These are phyloP conservation scores for Panicum hallii DNA, from an alignment of 202 grass and related monocot genomes.

Conservation along the genomic window DNA sequence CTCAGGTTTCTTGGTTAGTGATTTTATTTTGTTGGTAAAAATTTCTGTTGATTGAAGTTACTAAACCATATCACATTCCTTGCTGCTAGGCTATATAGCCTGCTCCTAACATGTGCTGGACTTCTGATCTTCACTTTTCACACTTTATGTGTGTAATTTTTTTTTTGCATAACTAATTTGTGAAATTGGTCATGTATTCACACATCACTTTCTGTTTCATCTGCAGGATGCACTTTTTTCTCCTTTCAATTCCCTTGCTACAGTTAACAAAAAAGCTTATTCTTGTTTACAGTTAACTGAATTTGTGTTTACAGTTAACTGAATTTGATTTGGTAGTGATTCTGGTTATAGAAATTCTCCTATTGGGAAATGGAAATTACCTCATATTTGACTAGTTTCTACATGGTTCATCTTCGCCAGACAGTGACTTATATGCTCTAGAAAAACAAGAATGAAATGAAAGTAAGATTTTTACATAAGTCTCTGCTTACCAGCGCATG, in stretches of 20 bases:
- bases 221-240: neutral
- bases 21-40: conserved; percentile 8
- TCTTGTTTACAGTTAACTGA: conserved; percentile 16
- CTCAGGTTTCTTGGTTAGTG: conserved; percentile 14
- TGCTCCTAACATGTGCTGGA: conserved; percentile 22
- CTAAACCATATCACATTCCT: neutral
- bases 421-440: conserved; percentile 51
- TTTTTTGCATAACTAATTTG: conserved; percentile 21
- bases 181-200: conserved; percentile 10
- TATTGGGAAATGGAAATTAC: conserved; percentile 48
- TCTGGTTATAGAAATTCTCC: conserved; percentile 39
- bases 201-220: neutral
- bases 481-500: neutral
- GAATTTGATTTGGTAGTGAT: conserved; percentile 57
- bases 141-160: conserved; percentile 39
- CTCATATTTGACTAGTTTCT: conserved; percentile 59
- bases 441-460: conserved; percentile 54
- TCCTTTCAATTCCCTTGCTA: neutral
- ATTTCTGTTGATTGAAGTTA: conserved; percentile 14
- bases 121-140: conserved; percentile 37
- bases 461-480: conserved; percentile 3
- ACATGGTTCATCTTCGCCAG: neutral
- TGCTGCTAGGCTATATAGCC: conserved; percentile 15
- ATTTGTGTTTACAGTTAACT: conserved; percentile 39
- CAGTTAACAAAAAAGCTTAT: conserved; percentile 54